A percentile compares a stretch with the other conserved stretches of the same genome.
phyloP scores from a whole-genome alignment of 2,329 filamentous ascomycete species.

The Seiridium unicorne region DNA sequence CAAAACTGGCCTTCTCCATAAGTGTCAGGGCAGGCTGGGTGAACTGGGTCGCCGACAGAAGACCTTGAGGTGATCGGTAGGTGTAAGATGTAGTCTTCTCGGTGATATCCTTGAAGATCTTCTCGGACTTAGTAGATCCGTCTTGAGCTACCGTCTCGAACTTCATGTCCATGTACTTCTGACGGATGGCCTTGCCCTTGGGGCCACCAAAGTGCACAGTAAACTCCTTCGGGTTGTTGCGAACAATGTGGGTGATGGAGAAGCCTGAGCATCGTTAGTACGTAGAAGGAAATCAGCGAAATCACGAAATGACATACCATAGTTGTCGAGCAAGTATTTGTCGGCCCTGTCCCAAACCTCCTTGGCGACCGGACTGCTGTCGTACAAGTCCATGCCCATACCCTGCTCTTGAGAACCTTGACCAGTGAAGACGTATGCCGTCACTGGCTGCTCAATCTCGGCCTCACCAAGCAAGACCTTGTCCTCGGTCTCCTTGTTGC shows the following conservation, averaged over 20 bases:
- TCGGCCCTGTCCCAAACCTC: conserved; percentile 98
- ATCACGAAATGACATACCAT: conserved; percentile 61
- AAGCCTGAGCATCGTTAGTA: conserved; percentile 59
- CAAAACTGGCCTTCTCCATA: conserved; percentile 99
- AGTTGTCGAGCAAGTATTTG: conserved; percentile 97
- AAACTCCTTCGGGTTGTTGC: conserved; percentile 98
- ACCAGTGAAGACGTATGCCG: conserved; percentile 95
- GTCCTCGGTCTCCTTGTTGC: conserved; percentile 92
- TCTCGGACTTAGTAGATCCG: conserved; percentile 93
- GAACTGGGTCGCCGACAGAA: conserved; percentile 96
- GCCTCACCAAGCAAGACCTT: conserved; percentile 95
- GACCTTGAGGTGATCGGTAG: conserved; percentile 89
- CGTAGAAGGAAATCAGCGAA: background rate
- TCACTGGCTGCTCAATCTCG: conserved; percentile 95
- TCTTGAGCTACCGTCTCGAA: conserved; percentile 96
- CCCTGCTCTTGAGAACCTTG: conserved; percentile 98
- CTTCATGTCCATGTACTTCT: conserved; percentile 99
- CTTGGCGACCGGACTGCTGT: conserved; percentile 87
- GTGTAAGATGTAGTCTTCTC: conserved; percentile 95
- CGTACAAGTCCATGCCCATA: conserved; percentile 99
- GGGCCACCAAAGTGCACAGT: conserved; percentile 98
- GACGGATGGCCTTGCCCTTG: conserved; percentile 92
- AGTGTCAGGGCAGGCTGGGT: conserved; percentile 95
- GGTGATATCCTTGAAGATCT: conserved; percentile 97
- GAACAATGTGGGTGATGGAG: conserved; percentile 97